Evolutionary conservation across 768 basidiomycete genomes (phyloP).

Genomic region (Pleurotus sapidus): DNA sequence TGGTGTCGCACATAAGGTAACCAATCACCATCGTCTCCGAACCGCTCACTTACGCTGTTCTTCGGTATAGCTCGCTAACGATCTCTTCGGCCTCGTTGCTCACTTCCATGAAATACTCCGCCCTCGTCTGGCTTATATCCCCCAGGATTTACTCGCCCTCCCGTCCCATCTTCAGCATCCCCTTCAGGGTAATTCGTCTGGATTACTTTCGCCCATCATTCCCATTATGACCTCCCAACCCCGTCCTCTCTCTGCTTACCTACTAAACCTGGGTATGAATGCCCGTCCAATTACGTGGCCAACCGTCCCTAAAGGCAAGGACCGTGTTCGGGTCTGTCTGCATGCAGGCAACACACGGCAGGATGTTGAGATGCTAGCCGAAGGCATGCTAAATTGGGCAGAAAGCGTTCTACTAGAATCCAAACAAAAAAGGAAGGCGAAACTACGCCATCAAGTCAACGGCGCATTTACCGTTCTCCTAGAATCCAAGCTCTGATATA

Average conservation of each 20-base stretch:
- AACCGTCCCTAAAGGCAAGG: slow-evolving; percentile 84
- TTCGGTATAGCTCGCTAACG: slow-evolving; percentile 23
- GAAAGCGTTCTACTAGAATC: slow-evolving; percentile 27
- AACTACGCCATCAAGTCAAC: background rate
- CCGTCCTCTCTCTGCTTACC: slow-evolving; percentile 69
- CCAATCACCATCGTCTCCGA: slow-evolving; percentile 13
- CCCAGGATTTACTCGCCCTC: slow-evolving; percentile 32
- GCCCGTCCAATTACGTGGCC: slow-evolving; percentile 83
- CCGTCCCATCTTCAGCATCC: slow-evolving; percentile 26
- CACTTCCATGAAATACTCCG: slow-evolving; percentile 33
- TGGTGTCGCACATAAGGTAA: slow-evolving; percentile 59
- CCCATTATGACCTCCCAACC: slow-evolving; percentile 80
- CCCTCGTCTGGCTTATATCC: slow-evolving; percentile 29
- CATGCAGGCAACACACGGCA: slow-evolving; percentile 69
- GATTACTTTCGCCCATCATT: slow-evolving; percentile 73
- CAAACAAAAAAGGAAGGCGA: background rate
- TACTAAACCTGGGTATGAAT: slow-evolving; percentile 53
- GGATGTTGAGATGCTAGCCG: slow-evolving; percentile 60
- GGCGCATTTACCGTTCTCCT: slow-evolving; percentile 4
- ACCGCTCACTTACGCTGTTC: background rate
- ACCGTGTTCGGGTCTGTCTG: slow-evolving; percentile 86
- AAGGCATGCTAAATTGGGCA: slow-evolving; percentile 49
- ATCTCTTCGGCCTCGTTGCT: slow-evolving; percentile 43
- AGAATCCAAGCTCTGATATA: slow-evolving; percentile 1
- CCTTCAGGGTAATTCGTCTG: slow-evolving; percentile 6